Evolutionary conservation across 164 flowering plant genomes (phyloP).

Genomic region (Cinnamomum chago): DNA sequence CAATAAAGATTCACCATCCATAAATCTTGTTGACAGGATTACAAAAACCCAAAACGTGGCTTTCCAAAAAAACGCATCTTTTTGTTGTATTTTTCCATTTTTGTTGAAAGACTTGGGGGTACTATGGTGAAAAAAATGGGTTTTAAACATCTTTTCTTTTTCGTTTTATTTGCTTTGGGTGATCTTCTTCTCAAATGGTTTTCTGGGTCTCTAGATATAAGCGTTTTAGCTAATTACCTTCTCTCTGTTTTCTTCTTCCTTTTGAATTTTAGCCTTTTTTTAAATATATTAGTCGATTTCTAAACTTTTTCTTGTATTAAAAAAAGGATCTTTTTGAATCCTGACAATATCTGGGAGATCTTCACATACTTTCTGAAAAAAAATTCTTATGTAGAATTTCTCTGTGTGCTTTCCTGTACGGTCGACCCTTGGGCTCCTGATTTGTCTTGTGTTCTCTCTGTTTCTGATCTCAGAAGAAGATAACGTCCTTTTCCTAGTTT

Average conservation of each 20-base stretch:
- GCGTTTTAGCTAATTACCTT: neutral
- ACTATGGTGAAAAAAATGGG: neutral
- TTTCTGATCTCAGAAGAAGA: slow-evolving; percentile 7
- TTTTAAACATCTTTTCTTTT: neutral
- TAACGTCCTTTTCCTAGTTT: neutral
- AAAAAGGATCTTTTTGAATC: neutral
- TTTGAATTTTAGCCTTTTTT: neutral
- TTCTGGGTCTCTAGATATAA: neutral
- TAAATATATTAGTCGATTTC: neutral
- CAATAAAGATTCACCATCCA: neutral
- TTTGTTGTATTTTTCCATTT: neutral
- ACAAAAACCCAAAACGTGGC: neutral
- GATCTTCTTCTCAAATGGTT: neutral
- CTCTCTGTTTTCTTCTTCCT: neutral
- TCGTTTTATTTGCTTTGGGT: too few relatives aligned
- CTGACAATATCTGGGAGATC: neutral
- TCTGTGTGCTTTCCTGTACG: slow-evolving; percentile 30
- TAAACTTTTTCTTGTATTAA: too few relatives aligned
- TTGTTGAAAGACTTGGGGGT: neutral
- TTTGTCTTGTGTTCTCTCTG: slow-evolving; percentile 28
- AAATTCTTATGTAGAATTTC: slow-evolving; percentile 13
- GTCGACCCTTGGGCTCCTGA: slow-evolving; percentile 23
- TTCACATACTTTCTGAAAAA: neutral
- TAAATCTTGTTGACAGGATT: neutral
- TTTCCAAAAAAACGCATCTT: neutral